Evolutionary conservation across 208 protist species (phyloP).

Genomic region (Blechomonas ayalai): DNA sequence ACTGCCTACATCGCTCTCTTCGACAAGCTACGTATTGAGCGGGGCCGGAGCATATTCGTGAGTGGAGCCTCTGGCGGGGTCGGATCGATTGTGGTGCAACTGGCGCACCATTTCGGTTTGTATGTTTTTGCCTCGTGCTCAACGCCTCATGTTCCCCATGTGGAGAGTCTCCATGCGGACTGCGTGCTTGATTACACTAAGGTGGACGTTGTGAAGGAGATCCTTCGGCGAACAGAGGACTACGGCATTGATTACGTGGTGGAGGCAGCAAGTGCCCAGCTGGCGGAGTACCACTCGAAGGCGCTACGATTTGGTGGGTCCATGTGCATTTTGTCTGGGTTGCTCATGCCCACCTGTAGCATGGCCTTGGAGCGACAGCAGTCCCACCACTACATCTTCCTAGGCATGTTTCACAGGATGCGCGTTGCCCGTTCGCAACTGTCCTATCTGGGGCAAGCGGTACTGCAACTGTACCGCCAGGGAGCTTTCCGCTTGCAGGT

Average conservation of each 20-base stretch:
- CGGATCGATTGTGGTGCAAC: conserved; percentile 62
- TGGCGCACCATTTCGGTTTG: conserved; percentile 69
- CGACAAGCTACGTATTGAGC: conserved; percentile 60
- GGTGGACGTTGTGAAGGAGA: conserved; percentile 33
- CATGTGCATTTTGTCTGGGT: conserved; percentile 46
- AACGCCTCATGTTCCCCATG: conserved; percentile 38
- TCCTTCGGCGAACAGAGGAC: conserved; percentile 37
- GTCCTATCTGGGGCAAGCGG: conserved; percentile 19
- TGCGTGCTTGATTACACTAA: conserved; percentile 65
- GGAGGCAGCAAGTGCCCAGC: conserved; percentile 30
- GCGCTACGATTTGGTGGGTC: conserved; percentile 58
- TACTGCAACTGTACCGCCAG: conserved; percentile 35
- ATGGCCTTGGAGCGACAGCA: conserved; percentile 54
- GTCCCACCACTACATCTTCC: conserved; percentile 54
- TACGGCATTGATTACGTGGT: conserved; percentile 83
- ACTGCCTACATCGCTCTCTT: conserved; percentile 71
- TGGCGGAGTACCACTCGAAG: conserved; percentile 30
- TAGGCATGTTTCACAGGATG: conserved; percentile 28
- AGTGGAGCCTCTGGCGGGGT: conserved; percentile 67
- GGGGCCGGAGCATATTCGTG: conserved; percentile 63
- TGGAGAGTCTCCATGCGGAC: conserved; percentile 53
- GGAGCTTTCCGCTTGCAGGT: conserved; percentile 38
- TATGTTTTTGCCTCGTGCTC: conserved; percentile 61
- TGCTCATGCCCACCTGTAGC: conserved; percentile 14
- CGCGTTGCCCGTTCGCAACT: conserved; percentile 27